Evolutionary conservation across 805 yeast genomes (phyloP), one percentile per base, ranked within the genome.

Genomic region (Teunomyces lycoperdinae): DNA sequence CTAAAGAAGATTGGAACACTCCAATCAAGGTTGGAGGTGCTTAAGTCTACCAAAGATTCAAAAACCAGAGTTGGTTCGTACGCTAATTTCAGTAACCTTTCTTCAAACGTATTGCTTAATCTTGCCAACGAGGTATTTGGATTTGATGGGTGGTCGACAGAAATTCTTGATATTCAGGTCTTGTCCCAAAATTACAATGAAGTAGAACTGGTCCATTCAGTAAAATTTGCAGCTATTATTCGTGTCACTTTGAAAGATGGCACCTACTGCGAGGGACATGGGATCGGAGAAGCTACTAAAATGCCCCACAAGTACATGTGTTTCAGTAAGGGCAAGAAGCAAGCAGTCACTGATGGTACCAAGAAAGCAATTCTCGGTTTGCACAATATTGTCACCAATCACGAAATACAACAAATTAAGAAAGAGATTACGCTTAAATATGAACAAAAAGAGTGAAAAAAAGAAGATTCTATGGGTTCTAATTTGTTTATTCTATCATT

Each of bases 51-150:
- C 11, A 51, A 56, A 16, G 55, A 58, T 14, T 34, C 50, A 3
- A 51, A 48, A 31, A 46, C 51, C 17, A 36, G 31, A 16, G 24
- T 30, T 9, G 43, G 47, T n/a, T 6, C 42, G 5, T 14, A 34
- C 5, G 9, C 36, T 13, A 40, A 29, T 8, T 28, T 49, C 24
- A 10, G 20, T 14, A 29, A 31, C 27, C 42, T 43, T 17, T 29
- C 45, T 8, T 38, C 56, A 4, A 28, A 39, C 54, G 55, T 73
- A 13, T 73, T 77, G 0, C 55, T 75, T 6, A 60, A 61, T 10
- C 58, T 73, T 47, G 80, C 82, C 1, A 81, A 81, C 49, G 78
- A 75, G 33, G 61, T 73, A 0, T 81, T 79, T 62, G 85, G 85
- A 0, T 77, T 66, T 56, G 70, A 78, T 50, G 85, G 86, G 7